Conservation (phyloP, 2,329 filamentous ascomycete genomes). For the Zymoseptoria pseudotritici region DNA sequence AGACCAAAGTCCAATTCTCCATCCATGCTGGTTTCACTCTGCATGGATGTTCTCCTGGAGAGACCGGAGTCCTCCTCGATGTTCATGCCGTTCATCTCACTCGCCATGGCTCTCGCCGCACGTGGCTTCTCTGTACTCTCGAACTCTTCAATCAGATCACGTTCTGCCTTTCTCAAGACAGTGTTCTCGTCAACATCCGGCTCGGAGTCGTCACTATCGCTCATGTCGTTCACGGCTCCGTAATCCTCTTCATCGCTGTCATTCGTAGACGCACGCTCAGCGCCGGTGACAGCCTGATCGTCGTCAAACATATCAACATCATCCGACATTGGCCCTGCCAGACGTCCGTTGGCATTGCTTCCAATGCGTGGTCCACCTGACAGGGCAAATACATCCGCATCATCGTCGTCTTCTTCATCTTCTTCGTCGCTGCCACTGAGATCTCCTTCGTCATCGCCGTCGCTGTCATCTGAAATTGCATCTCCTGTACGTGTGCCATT, state of each 20-base stretch:
- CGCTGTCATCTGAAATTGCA: constrained; percentile 17
- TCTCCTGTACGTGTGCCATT: constrained; percentile 12
- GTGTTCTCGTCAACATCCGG: constrained; percentile 19
- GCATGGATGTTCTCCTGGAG: constrained; percentile 19
- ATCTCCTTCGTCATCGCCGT: constrained; percentile 15
- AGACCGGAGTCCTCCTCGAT: constrained; percentile 11
- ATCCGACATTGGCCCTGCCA: constrained; percentile 22
- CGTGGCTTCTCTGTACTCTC: constrained; percentile 18
- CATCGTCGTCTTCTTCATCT: constrained; percentile 14
- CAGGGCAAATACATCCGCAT: constrained; percentile 27
- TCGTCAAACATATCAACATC: constrained; percentile 10
- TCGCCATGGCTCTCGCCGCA: constrained; percentile 15
- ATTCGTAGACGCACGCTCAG: constrained; percentile 3
- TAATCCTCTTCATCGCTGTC: constrained; percentile 26
- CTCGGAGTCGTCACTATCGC: constrained; percentile 25
- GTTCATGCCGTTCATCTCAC: constrained; percentile 18
- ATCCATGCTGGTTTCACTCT: constrained; percentile 14
- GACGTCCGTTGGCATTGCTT: constrained; percentile 15
- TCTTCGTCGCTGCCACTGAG: constrained; percentile 17
- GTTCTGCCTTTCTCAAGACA: constrained; percentile 20
- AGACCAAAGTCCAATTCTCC: constrained; percentile 12
- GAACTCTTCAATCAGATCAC: constrained; percentile 25
- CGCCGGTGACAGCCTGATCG: constrained; percentile 12
- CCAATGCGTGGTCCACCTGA: constrained; percentile 17
- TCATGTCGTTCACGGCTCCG: constrained; percentile 25